Base-by-base conservation (phyloP, 202 grass and related monocot species). In the Brachypodium distachyon region DNA sequence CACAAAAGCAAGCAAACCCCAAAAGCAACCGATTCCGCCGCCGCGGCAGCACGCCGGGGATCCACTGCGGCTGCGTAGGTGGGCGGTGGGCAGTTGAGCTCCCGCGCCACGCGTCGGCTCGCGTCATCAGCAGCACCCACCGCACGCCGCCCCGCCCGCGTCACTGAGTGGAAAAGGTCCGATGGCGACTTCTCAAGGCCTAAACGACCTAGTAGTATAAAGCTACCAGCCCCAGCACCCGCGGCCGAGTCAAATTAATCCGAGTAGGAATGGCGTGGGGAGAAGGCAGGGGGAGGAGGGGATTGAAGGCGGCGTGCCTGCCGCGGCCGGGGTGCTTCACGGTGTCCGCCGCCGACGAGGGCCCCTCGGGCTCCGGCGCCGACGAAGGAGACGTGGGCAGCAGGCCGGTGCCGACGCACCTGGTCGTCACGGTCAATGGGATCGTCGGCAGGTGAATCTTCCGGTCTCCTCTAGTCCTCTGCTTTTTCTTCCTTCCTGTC, bases 351-450 rank as follows among this genome's bases (percentile, higher is more conserved):
- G 39, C 55, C 4, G 75, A 49, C 12, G 84, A 92, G 77, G 74
- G 50, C 21, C 23, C 79, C 29, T 41, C 64, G 23, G 60, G 72
- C 29, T 21, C 62, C 61, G 77, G 67, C 52, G 80, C 43, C 16
- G 84, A 51, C 8, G 71, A 54, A 9, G 39, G 39, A 3, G 74
- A 18, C 0, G 60, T 5, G 73, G 80, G 46, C 17, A 77, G 57
- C 46, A 57, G 52, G 63, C 78, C 23, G 58, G 40, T 41, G 54
- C 93, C 90, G 5, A 70, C 82, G 42, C 94, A 94, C 84, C 84
- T 94, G 51, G 77, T 97, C 26, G 94, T 97, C 12, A 94, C 75
- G 51, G 91, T 97, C 62, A 94, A 94, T 78, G 94, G 94, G 66
- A 77, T 97, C 80, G 67, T 94, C 43, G 94, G 94, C 52, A 92